phyloP scores from a whole-genome alignment of 257 asterid genomes.

The Solanum corneliomulleri region DNA sequence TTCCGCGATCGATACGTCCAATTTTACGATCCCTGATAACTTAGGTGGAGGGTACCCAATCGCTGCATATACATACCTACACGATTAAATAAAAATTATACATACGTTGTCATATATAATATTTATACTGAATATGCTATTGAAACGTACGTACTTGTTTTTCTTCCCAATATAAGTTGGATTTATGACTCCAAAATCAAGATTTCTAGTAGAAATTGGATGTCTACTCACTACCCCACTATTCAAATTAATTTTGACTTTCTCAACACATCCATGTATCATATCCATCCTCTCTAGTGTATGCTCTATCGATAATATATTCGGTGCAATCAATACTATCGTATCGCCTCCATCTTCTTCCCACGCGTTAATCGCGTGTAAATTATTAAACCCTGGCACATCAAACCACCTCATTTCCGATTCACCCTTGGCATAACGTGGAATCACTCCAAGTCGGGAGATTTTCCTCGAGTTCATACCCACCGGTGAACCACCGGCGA shows the following conservation, averaged over 20 bases:
- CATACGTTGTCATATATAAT: too few relatives aligned
- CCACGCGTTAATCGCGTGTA: conserved; percentile 65
- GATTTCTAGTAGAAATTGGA: conserved; percentile 45
- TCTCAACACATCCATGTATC: conserved; percentile 63
- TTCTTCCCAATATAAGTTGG: conserved; percentile 42
- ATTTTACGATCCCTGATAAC: conserved; percentile 25
- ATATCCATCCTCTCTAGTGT: conserved; percentile 48
- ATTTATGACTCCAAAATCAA: conserved; percentile 61
- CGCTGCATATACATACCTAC: conserved; percentile 28
- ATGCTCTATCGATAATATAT: conserved; percentile 50
- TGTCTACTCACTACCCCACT: conserved; percentile 36
- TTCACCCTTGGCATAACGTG: conserved; percentile 49
- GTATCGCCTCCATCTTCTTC: conserved; percentile 56
- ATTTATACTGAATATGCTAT: too few relatives aligned
- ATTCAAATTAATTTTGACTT: conserved; percentile 39
- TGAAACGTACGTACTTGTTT: conserved; percentile 22
- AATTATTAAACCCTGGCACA: conserved; percentile 40
- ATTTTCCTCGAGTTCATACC: conserved; percentile 34
- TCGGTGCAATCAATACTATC: conserved; percentile 56
- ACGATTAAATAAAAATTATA: background rate
- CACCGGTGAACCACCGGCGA: conserved; percentile 44
- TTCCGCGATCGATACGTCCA: conserved; percentile 22
- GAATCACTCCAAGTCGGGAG: conserved; percentile 53
- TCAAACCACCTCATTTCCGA: conserved; percentile 48
- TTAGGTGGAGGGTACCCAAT: conserved; percentile 33